Evolutionary conservation across 2,329 filamentous ascomycete species (phyloP).

Genomic region (Setomelanomma holmii): DNA sequence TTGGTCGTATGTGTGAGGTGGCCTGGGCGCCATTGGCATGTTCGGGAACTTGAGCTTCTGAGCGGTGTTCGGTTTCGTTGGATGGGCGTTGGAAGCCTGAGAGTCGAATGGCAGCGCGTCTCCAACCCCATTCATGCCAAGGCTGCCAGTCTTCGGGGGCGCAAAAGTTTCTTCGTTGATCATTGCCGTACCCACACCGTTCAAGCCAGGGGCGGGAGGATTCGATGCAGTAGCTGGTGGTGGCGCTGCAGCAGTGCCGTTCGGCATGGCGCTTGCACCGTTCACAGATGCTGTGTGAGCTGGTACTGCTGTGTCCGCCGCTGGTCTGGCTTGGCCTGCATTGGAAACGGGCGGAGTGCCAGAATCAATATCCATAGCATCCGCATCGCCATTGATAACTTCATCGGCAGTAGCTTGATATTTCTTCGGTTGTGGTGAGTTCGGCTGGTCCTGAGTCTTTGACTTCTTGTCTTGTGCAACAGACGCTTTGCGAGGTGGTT

Average conservation of each 20-base stretch:
- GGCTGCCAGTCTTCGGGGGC: slow-evolving; percentile 54
- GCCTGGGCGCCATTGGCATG: slow-evolving; percentile 58
- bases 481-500: slow-evolving; percentile 38
- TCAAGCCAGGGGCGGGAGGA: slow-evolving; percentile 27
- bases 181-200: slow-evolving; percentile 59
- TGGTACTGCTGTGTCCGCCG: slow-evolving; percentile 12
- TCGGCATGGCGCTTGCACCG: slow-evolving; percentile 16
- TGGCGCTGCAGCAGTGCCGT: slow-evolving; percentile 21
- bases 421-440: slow-evolving; percentile 34
- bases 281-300: slow-evolving; percentile 7
- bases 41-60: slow-evolving; percentile 57
- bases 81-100: slow-evolving; percentile 54
- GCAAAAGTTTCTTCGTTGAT: slow-evolving; percentile 59
- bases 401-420: slow-evolving; percentile 44
- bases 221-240: slow-evolving; percentile 23
- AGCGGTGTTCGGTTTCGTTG: slow-evolving; percentile 49
- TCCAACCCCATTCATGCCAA: slow-evolving; percentile 62
- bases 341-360: slow-evolving; percentile 29
- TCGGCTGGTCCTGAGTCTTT: slow-evolving; percentile 39
- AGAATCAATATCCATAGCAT: slow-evolving; percentile 59
- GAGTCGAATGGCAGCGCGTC: slow-evolving; percentile 66
- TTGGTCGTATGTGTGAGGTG: slow-evolving; percentile 54
- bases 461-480: slow-evolving; percentile 37
- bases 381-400: slow-evolving; percentile 31
- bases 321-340: slow-evolving; percentile 12